phyloP scores from a whole-genome alignment of 352 stramenopile species.

The Phytophthora sp. region DNA sequence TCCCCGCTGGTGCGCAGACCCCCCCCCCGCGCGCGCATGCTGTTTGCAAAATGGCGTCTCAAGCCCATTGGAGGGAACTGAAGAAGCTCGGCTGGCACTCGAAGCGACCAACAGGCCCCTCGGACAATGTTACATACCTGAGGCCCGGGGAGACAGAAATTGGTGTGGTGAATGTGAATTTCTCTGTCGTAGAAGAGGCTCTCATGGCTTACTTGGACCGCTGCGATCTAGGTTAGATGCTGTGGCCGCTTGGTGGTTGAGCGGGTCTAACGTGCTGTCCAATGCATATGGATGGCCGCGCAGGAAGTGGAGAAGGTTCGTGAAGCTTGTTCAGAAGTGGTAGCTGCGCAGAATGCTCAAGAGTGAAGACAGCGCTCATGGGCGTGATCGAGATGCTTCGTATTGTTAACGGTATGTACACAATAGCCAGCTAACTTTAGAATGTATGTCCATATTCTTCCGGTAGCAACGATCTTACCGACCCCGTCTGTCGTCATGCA shows the following conservation, averaged over 20 bases:
- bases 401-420: too few species aligned
- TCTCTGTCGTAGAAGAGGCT: slow-evolving; percentile 10
- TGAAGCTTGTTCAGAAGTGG: too few species aligned
- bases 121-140: slow-evolving; percentile 1
- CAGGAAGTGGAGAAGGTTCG: neutral
- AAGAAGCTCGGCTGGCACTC: neutral
- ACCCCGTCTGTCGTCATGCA: too few species aligned
- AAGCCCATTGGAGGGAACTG: neutral
- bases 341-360: too few species aligned
- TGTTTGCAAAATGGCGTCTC: neutral
- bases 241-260: neutral
- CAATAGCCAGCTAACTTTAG: too few species aligned
- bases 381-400: too few species aligned
- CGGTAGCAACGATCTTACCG: too few species aligned
- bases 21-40: neutral
- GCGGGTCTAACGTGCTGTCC: neutral
- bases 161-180: neutral
- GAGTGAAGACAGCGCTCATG: too few species aligned
- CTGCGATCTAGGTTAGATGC: neutral
- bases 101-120: neutral
- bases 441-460: too few species aligned
- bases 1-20: neutral
- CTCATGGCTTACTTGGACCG: slow-evolving; percentile 15
- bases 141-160: slow-evolving; percentile 8
- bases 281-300: neutral